These are phyloP conservation scores for Lactuca sativa DNA, from an alignment of 129 eudicot species.

Conservation along the genomic window DNA sequence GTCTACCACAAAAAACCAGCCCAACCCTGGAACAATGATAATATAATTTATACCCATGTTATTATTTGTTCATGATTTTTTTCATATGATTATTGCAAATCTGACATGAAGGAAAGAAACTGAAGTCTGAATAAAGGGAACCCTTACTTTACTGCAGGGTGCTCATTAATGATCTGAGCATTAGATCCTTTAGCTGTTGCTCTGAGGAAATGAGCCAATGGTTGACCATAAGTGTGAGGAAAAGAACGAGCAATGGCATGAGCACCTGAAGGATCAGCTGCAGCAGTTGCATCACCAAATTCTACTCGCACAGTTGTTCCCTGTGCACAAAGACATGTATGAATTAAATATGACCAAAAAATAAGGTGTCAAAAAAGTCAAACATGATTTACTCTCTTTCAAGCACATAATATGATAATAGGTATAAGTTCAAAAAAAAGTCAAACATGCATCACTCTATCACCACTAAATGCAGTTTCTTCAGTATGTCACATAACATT, in stretches of 20 bases:
- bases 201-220: slow-evolving; percentile 91
- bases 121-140: slow-evolving; percentile 1
- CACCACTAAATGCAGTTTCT: not conserved
- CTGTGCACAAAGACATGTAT: slow-evolving; percentile 38
- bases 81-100: not conserved
- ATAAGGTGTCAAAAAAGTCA: slow-evolving; percentile 16
- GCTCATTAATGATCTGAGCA: slow-evolving; percentile 84
- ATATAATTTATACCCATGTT: not conserved
- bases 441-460: slow-evolving; percentile 21
- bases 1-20: slow-evolving; percentile 93
- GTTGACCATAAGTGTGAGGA: slow-evolving; percentile 95
- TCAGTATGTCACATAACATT: not conserved
- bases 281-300: slow-evolving; percentile 85
- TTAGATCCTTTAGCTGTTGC: slow-evolving; percentile 78
- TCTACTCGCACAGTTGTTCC: slow-evolving; percentile 97
- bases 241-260: slow-evolving; percentile 72
- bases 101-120: not conserved
- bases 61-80: not conserved
- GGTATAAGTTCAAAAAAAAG: not conserved
- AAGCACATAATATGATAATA: not conserved
- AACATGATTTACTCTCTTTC: slow-evolving; percentile 3
- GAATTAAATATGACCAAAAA: not conserved
- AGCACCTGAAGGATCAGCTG: slow-evolving; percentile 80
- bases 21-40: slow-evolving; percentile 66
- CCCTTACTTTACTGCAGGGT: slow-evolving; percentile 73